Conservation (phyloP, 2,329 filamentous ascomycete species). For the Aspergillus sclerotialis region DNA sequence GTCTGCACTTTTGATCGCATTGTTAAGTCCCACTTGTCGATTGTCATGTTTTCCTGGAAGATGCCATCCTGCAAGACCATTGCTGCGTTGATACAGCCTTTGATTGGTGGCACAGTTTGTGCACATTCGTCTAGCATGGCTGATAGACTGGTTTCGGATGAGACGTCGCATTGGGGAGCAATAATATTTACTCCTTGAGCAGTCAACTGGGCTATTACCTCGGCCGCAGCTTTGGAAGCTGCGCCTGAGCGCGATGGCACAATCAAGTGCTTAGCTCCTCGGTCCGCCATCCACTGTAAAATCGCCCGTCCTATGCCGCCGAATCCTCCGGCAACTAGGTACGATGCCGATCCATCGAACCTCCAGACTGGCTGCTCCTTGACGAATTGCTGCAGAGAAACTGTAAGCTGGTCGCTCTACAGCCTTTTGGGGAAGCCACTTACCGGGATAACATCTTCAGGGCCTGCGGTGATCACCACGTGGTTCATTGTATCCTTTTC, state of each 20-base stretch:
- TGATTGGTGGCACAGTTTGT: constrained; percentile 15
- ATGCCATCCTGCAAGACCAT: constrained; percentile 15
- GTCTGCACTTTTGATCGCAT: constrained; percentile 26
- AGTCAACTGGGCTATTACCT: constrained; percentile 4
- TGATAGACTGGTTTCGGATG: constrained; percentile 2
- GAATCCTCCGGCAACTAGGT: constrained; percentile 8
- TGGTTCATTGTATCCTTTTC: neutral
- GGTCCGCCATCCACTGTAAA: constrained; percentile 8
- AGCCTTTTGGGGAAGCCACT: neutral
- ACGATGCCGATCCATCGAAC: constrained; percentile 4
- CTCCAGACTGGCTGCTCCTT: neutral
- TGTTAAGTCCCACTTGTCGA: constrained; percentile 22
- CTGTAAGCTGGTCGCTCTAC: neutral
- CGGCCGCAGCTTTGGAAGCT: constrained; percentile 1
- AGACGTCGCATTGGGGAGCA: constrained; percentile 10
- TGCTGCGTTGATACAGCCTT: constrained; percentile 19
- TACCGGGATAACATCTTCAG: constrained; percentile 1
- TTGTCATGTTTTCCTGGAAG: constrained; percentile 19
- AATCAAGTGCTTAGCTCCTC: constrained; percentile 13
- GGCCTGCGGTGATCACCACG: neutral
- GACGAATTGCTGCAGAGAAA: constrained; percentile 1
- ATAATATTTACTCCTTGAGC: constrained; percentile 4
- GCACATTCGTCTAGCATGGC: constrained; percentile 4
- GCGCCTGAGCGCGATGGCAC: constrained; percentile 13
- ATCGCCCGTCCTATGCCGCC: constrained; percentile 8